A percentile compares a stretch with the other conserved stretches of the same genome.
phyloP scores from a whole-genome alignment of 2,329 filamentous ascomycete genomes.

The Clonostachys byssicola region DNA sequence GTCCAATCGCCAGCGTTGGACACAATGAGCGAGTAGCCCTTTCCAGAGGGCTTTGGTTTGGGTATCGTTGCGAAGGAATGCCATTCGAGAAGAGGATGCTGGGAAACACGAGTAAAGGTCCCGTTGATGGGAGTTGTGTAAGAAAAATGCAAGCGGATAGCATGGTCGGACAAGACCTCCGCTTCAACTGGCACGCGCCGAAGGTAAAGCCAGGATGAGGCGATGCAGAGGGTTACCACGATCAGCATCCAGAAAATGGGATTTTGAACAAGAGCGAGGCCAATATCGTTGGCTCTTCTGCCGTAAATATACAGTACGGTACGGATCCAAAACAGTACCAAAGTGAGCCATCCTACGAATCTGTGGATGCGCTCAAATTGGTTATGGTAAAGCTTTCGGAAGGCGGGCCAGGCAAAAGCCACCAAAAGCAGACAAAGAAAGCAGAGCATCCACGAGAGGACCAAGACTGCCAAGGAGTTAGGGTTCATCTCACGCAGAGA shows the following conservation, averaged over 20 bases:
- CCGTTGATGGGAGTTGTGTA: slow-evolving; percentile 53
- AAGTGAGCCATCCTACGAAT: slow-evolving; percentile 66
- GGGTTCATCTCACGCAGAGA: slow-evolving; percentile 25
- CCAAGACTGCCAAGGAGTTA: slow-evolving; percentile 24
- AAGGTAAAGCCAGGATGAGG: slow-evolving; percentile 70
- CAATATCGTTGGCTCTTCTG: slow-evolving; percentile 25
- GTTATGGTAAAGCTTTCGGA: slow-evolving; percentile 63
- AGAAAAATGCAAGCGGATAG: slow-evolving; percentile 65
- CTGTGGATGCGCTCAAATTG: slow-evolving; percentile 68
- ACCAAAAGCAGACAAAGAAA: slow-evolving; percentile 56
- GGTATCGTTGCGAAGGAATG: slow-evolving; percentile 75
- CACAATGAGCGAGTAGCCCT: slow-evolving; percentile 59
- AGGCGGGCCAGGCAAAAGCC: slow-evolving; percentile 56
- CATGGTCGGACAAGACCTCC: slow-evolving; percentile 67
- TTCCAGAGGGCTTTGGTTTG: slow-evolving; percentile 31
- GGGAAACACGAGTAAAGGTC: slow-evolving; percentile 50
- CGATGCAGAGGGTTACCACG: slow-evolving; percentile 58
- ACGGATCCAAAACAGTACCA: slow-evolving; percentile 62
- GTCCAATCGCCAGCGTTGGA: slow-evolving; percentile 79
- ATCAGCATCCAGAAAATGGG: slow-evolving; percentile 64
- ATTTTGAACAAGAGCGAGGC: slow-evolving; percentile 25
- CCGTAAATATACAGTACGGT: slow-evolving; percentile 50
- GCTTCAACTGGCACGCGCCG: slow-evolving; percentile 62
- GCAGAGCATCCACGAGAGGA: slow-evolving; percentile 54
- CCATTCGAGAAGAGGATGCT: slow-evolving; percentile 63